Evolutionary conservation across 495 filamentous ascomycete genomes (phyloP).

Genomic region (Podospora sp.): DNA sequence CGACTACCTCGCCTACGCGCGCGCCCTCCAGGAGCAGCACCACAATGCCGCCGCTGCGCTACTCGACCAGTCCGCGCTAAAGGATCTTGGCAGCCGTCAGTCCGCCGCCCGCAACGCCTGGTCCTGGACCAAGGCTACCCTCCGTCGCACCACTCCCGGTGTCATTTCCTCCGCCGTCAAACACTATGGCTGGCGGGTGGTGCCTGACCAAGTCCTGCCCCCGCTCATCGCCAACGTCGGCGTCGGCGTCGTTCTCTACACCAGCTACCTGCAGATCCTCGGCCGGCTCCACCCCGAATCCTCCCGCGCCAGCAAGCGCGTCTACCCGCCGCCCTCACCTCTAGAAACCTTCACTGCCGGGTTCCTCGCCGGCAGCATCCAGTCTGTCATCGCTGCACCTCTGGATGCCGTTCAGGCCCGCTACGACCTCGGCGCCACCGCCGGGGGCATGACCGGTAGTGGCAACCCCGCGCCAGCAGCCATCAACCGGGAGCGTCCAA

Average conservation of each 20-base stretch:
- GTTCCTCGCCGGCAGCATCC: slow-evolving; percentile 73
- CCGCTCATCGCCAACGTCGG: slow-evolving; percentile 84
- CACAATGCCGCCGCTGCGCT: slow-evolving; percentile 18
- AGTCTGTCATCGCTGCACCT: slow-evolving; percentile 80
- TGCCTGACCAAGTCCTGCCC: slow-evolving; percentile 86
- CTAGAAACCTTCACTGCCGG: slow-evolving; percentile 73
- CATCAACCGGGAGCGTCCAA: slow-evolving; percentile 46
- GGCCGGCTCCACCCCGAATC: slow-evolving; percentile 72
- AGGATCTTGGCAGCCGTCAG: slow-evolving; percentile 35
- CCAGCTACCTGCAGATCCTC: slow-evolving; percentile 80
- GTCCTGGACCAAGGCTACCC: slow-evolving; percentile 57
- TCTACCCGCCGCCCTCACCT: slow-evolving; percentile 73
- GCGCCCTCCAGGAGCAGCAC: slow-evolving; percentile 45
- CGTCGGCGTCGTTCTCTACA: slow-evolving; percentile 84
- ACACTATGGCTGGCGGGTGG: slow-evolving; percentile 80
- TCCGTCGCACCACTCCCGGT: slow-evolving; percentile 74
- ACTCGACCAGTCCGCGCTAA: slow-evolving; percentile 31
- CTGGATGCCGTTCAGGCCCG: slow-evolving; percentile 86
- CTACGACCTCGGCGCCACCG: slow-evolving; percentile 54
- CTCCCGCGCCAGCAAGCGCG: slow-evolving; percentile 64
- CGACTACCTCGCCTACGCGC: slow-evolving; percentile 66
- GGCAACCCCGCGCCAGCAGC: slow-evolving; percentile 46
- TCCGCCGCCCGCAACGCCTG: slow-evolving; percentile 11
- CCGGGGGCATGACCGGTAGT: slow-evolving; percentile 31
- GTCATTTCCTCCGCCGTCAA: slow-evolving; percentile 77